A percentile compares a stretch with the other conserved stretches of the same genome.
These are phyloP conservation scores for Juglanconis sp. DNA, from an alignment of 2,329 filamentous ascomycete species.

Conservation along the genomic window DNA sequence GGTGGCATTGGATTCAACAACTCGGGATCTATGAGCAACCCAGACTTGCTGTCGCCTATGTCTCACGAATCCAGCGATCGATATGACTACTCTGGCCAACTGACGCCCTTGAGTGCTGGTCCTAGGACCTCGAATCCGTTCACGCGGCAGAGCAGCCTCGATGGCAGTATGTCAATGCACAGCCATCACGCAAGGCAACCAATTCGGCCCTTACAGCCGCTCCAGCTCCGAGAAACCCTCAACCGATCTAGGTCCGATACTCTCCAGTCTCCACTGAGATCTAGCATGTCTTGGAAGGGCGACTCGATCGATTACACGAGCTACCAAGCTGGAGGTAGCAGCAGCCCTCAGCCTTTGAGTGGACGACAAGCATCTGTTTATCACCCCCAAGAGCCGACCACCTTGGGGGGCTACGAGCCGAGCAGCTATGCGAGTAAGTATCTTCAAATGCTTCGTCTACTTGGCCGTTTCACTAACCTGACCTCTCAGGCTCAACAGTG, in stretches of 20 bases:
- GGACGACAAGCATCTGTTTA: constrained; percentile 50
- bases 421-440: constrained; percentile 50
- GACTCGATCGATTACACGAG: constrained; percentile 56
- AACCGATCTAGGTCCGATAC: constrained; percentile 55
- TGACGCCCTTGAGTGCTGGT: constrained; percentile 46
- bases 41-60: constrained; percentile 57
- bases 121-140: constrained; percentile 52
- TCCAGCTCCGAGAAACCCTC: constrained; percentile 57
- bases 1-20: constrained; percentile 64
- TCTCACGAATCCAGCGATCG: constrained; percentile 54
- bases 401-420: constrained; percentile 47
- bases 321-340: constrained; percentile 41
- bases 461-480: constrained; percentile 15
- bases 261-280: constrained; percentile 55
- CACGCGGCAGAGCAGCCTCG: constrained; percentile 45
- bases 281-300: constrained; percentile 63
- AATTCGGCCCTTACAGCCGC: constrained; percentile 53
- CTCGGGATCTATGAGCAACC: constrained; percentile 44
- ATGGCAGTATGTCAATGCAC: constrained; percentile 43
- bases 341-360: constrained; percentile 42
- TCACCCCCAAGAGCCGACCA: constrained; percentile 40
- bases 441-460: neutral
- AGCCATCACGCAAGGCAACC: constrained; percentile 41
- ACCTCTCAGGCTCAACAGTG: constrained; percentile 39
- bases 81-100: constrained; percentile 49